These are phyloP conservation scores for Cordyceps javanica DNA, from an alignment of 2,329 filamentous ascomycete species.

Conservation along the genomic window DNA sequence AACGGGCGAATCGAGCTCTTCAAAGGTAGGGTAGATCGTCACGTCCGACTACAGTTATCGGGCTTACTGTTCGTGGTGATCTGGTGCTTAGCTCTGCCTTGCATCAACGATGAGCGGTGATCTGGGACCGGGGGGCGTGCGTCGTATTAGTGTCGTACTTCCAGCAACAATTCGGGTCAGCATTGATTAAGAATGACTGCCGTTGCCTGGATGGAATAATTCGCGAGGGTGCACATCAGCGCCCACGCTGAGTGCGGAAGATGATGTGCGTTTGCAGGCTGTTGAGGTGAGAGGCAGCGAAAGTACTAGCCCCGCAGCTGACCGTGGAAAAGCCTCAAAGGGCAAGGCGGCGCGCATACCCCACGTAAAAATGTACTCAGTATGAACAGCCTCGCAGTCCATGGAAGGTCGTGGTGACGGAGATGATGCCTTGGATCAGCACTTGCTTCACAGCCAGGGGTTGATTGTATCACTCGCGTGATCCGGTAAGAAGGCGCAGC, in stretches of 20 bases:
- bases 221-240: too few species aligned
- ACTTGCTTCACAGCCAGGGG: not conserved
- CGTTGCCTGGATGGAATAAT: too few species aligned
- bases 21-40: not conserved
- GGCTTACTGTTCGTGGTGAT: constrained; percentile 1
- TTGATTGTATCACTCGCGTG: not conserved
- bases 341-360: not conserved
- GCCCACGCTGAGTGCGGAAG: not conserved
- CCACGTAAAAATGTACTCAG: not conserved
- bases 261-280: not conserved
- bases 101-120: not conserved
- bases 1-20: not conserved
- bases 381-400: not conserved
- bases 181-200: not conserved
- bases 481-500: too few species aligned
- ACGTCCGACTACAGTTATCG: not conserved
- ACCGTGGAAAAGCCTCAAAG: not conserved
- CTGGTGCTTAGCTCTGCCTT: not conserved
- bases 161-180: not conserved
- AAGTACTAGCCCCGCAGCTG: not conserved
- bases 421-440: not conserved
- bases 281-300: not conserved
- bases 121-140: not conserved
- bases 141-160: not conserved
- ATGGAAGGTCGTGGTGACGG: not conserved